phyloP scores from a whole-genome alignment of 176 grass and related monocot species.

The Hordeum marinum region DNA sequence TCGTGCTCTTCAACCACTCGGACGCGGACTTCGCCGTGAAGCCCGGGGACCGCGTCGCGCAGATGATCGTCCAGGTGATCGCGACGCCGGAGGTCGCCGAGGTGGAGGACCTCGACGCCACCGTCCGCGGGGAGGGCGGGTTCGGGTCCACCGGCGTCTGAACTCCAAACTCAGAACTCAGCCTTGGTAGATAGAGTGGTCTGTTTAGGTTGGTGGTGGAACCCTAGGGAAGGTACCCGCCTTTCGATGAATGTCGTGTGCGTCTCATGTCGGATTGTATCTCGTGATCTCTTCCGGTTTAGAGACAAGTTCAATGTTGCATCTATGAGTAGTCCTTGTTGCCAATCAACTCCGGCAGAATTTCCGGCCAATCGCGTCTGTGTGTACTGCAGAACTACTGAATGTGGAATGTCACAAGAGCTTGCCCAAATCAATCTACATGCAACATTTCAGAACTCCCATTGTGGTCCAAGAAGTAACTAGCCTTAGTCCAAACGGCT shows the following conservation, averaged over 20 bases:
- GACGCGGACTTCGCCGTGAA: constrained; percentile 73
- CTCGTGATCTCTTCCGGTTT: background rate
- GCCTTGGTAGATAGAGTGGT: background rate
- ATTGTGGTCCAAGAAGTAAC: too few species aligned
- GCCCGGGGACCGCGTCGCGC: constrained; percentile 56
- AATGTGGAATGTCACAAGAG: too few species aligned
- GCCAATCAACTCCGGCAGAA: background rate
- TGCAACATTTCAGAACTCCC: too few species aligned
- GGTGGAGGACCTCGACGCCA: constrained; percentile 78
- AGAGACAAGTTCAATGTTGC: background rate
- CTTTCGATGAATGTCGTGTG: background rate
- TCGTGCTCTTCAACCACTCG: constrained; percentile 92
- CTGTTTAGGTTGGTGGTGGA: background rate
- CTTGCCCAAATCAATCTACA: too few species aligned
- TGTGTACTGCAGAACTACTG: too few species aligned
- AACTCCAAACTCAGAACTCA: too few species aligned
- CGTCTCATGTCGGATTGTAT: background rate
- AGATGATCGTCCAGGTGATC: constrained; percentile 73
- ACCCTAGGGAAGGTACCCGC: background rate
- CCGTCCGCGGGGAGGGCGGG: constrained; percentile 64
- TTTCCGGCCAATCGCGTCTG: background rate
- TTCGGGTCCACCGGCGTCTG: constrained; percentile 82
- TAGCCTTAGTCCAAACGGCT: too few species aligned
- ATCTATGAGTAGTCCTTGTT: too few species aligned
- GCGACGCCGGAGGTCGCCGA: constrained; percentile 64